Evolutionary conservation across 2,329 filamentous ascomycete species (phyloP).

Genomic region (Whalleya microplaca): DNA sequence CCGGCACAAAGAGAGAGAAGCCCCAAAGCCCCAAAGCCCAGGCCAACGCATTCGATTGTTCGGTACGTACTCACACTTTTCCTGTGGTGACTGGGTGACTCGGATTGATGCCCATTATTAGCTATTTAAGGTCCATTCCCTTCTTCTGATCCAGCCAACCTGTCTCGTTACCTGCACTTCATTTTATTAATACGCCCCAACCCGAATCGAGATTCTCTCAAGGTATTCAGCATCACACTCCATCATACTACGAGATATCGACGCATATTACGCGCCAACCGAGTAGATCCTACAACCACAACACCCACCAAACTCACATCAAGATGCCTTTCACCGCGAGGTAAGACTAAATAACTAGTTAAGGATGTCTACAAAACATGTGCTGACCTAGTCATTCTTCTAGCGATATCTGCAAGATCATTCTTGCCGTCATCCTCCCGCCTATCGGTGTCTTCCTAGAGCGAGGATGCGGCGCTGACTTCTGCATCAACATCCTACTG

Average conservation of each 20-base stretch:
- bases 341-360: too few species aligned
- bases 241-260: too few species aligned
- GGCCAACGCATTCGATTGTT: conserved; percentile 4
- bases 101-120: not conserved
- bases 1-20: conserved; percentile 15
- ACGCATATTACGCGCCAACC: too few species aligned
- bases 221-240: not conserved
- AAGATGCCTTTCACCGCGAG: conserved; percentile 64
- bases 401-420: conserved; percentile 66
- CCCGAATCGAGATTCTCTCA: not conserved
- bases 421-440: conserved; percentile 78
- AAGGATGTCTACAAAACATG: too few species aligned
- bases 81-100: not conserved
- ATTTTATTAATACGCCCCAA: not conserved
- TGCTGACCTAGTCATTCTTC: not conserved
- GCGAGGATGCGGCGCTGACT: conserved; percentile 74
- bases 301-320: conserved; percentile 18
- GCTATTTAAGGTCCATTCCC: not conserved
- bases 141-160: not conserved
- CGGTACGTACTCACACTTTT: not conserved
- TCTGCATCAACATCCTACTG: conserved; percentile 80
- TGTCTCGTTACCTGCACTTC: not conserved
- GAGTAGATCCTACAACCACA: too few species aligned
- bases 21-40: too few species aligned
- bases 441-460: conserved; percentile 83